phyloP scores from a whole-genome alignment of 768 basidiomycete genomes.

The Daedaleopsis sinensis region DNA sequence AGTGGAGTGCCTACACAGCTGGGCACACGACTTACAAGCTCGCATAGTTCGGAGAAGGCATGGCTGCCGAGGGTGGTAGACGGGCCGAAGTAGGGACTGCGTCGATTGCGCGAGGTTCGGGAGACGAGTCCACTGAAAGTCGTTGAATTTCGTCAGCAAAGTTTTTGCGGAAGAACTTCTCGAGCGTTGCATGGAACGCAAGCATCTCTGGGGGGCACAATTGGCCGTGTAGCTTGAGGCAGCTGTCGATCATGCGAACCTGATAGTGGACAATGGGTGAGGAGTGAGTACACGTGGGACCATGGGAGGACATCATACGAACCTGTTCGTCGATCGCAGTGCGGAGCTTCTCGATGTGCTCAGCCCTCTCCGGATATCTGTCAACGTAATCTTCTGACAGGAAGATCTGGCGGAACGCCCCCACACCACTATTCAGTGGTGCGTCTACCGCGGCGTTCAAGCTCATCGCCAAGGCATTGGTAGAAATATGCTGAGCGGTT shows the following conservation, averaged over 20 bases:
- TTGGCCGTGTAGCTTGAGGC: conserved; percentile 79
- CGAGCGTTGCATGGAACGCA: conserved; percentile 90
- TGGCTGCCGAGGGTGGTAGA: conserved; percentile 18
- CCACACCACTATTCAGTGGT: conserved; percentile 73
- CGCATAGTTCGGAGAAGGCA: conserved; percentile 19
- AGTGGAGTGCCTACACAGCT: neutral
- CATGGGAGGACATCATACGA: conserved; percentile 21
- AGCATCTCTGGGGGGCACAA: conserved; percentile 87
- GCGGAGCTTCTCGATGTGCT: conserved; percentile 72
- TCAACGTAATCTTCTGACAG: conserved; percentile 69
- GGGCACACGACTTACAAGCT: conserved; percentile 7
- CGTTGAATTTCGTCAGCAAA: conserved; percentile 82
- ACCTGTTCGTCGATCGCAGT: conserved; percentile 84
- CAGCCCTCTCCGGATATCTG: conserved; percentile 69
- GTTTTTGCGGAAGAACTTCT: conserved; percentile 83
- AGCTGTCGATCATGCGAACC: conserved; percentile 82
- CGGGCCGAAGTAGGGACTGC: conserved; percentile 15
- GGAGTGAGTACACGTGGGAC: neutral
- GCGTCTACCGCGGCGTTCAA: conserved; percentile 89
- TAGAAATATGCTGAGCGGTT: conserved; percentile 70
- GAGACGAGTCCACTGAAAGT: conserved; percentile 58
- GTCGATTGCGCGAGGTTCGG: conserved; percentile 42
- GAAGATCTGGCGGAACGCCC: conserved; percentile 77
- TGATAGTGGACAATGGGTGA: conserved; percentile 32
- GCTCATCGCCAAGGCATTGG: conserved; percentile 83